Evolutionary conservation across 2,329 filamentous ascomycete genomes (phyloP).

Genomic region (Fusarium luffae): DNA sequence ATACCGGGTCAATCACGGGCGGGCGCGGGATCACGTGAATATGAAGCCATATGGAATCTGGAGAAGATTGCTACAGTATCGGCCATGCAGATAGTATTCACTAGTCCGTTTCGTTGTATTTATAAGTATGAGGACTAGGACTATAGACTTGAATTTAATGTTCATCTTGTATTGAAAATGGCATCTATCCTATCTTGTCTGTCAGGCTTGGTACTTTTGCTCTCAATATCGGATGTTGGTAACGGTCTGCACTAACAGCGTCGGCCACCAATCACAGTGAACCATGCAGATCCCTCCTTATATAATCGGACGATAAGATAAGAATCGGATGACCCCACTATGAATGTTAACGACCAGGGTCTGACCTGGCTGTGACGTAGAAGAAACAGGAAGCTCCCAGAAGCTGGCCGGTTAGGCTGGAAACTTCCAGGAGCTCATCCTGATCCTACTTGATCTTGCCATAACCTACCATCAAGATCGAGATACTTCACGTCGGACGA

Average conservation of each 20-base stretch:
- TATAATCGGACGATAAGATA: constrained; percentile 41
- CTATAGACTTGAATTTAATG: neutral
- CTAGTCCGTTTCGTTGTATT: neutral
- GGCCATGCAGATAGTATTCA: neutral
- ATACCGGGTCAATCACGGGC: constrained; percentile 32
- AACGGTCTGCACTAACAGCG: neutral
- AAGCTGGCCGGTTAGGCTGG: constrained; percentile 44
- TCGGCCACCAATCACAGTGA: constrained; percentile 2
- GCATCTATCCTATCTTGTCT: neutral
- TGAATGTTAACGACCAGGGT: neutral
- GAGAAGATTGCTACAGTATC: neutral
- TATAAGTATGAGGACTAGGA: neutral
- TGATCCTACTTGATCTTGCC: constrained; percentile 43
- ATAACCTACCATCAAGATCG: constrained; percentile 40
- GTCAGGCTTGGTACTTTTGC: neutral
- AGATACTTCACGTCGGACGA: constrained; percentile 38
- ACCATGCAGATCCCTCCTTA: neutral
- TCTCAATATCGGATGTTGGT: constrained; percentile 2
- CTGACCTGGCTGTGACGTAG: constrained; percentile 51
- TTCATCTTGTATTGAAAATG: neutral
- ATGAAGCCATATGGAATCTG: neutral
- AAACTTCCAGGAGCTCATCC: constrained; percentile 44
- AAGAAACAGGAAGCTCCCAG: constrained; percentile 47
- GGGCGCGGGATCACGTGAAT: constrained; percentile 37
- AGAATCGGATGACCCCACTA: constrained; percentile 30